Conservation (phyloP, 2,329 filamentous ascomycete genomes). For the Anisogramma anomala region DNA sequence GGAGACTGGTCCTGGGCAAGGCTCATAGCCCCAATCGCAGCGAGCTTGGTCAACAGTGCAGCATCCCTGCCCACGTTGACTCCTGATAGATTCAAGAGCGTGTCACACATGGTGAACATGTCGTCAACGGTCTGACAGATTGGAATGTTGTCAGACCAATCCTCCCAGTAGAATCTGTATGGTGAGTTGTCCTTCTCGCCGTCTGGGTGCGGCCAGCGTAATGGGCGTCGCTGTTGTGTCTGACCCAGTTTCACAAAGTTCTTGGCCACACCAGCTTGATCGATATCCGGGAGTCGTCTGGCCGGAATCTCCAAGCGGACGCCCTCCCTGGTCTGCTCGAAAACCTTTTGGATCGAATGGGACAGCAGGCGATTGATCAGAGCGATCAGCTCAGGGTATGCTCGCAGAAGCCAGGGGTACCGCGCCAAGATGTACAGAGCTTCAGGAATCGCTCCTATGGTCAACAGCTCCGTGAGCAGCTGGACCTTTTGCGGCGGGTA, state of each 20-base stretch:
- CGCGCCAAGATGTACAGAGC: conserved; percentile 77
- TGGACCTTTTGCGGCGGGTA: conserved; percentile 61
- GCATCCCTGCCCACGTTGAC: conserved; percentile 82
- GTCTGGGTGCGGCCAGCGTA: conserved; percentile 79
- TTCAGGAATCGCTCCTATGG: conserved; percentile 86
- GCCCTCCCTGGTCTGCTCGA: conserved; percentile 29
- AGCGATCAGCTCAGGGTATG: conserved; percentile 68
- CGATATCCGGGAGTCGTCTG: conserved; percentile 37
- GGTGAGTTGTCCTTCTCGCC: conserved; percentile 66
- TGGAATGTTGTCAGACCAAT: conserved; percentile 90
- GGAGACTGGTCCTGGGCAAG: conserved; percentile 58
- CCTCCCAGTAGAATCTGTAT: conserved; percentile 94
- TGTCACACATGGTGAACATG: conserved; percentile 74
- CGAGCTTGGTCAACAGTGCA: conserved; percentile 64
- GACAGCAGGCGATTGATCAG: conserved; percentile 76
- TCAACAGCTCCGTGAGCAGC: conserved; percentile 72
- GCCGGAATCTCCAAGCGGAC: conserved; percentile 14
- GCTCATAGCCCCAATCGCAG: conserved; percentile 73
- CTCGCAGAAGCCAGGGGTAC: conserved; percentile 85
- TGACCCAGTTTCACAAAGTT: conserved; percentile 53
- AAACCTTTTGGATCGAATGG: conserved; percentile 68
- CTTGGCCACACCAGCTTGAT: conserved; percentile 58
- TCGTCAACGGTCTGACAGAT: conserved; percentile 85
- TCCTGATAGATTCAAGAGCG: conserved; percentile 74
- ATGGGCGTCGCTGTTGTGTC: conserved; percentile 50